Evolutionary conservation across 2,329 filamentous ascomycete species (phyloP), one percentile per base, ranked within the genome.

Genomic region (Thielaviopsis ethacetica): DNA sequence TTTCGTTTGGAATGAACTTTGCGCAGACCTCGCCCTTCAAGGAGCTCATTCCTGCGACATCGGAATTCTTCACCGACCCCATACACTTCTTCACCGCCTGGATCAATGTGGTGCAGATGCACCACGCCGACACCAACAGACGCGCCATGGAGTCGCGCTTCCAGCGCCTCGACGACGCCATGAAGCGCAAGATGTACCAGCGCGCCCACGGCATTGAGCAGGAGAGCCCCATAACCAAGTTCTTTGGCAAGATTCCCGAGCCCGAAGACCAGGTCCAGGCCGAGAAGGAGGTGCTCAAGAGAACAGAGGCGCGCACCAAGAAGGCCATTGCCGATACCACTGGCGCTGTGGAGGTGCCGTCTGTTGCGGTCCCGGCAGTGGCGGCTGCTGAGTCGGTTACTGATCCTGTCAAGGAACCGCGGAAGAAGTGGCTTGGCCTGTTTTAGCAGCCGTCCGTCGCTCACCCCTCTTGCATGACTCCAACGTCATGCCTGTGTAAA

Each of bases 111-210:
- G 81, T 91, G 67, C 77, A 81, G 62, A 78, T 95, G 73, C 86
- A 94, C 68, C 80, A 86, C 64, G 79, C 83, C 65, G 84, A 91
- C 69, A 80, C 81, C 63, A 84, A 83, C 30, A 75, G 79, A 63
- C 73, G 83, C 67, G 85, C 86, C 27, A 76, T 79, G 57, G 87
- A 91, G 71, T 82, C 83, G 72, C 80, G 91, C 59, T 80, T 82
- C 66, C 79, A 79, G 67, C 83, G 83, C 64, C 77, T 89, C 59
- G 89, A 95, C 64, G 93, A 98, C 72, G 85, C 93, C 27, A 80
- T 85, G 70, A 95, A 96, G 81, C 80, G 91, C 66, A 81, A 81
- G 62, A 83, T 87, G 70, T 98, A 89, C 72, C 83, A 91, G 66
- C 84, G 88, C 71, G 88, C 86, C 62, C 89, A 95, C 75, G 90